Evolutionary conservation across 75 land plant genomes (phyloP), one percentile per base, ranked within the genome.

Genomic region (Adiantum capillusveneris): DNA sequence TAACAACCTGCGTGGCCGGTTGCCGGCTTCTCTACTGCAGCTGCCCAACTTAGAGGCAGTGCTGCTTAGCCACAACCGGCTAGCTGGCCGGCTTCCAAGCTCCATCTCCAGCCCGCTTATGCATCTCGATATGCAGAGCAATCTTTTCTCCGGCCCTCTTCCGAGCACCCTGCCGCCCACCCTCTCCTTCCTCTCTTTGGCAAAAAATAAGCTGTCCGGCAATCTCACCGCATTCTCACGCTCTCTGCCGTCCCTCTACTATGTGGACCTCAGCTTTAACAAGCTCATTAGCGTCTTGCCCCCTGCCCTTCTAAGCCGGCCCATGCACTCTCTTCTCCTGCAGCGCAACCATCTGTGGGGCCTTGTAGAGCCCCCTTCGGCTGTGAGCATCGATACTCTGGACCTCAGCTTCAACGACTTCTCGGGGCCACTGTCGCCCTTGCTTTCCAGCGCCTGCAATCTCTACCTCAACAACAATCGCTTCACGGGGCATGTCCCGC

Each of bases 361-460:
- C 0, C 13, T 9, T 0, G 44, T 48, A 41, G 29, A 44, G 1
- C 45, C n/a, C 16, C 58, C 54, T 30, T 37, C 62, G 11, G 22
- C 16, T 36, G 25, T 22, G 18, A 28, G 31, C 44, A 13, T 44
- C 18, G 22, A 16, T 46, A 65, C 59, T 2, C 60, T 82, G 16
- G 85, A 82, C 34, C 53, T 79, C 42, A 82, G 85, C 53, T 65
- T 72, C 76, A 77, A 77, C 34, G 11, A n/a, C 31, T 45, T 77
- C 28, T 31, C 62, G 19, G 80, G 76, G 5, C 22, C 37, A 0
- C 18, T 63, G 17, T 54, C 77, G 19, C 44, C 67, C 29, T 30
- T 22, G 1, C 58, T 77, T 2, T 65, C 77, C 3, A 49, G 21
- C 31, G 70, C 57, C 26, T 58, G 42, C 63, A 59, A 18, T 19